Conservation (phyloP, 495 filamentous ascomycete genomes). For the Aspergillus egyptiacus region DNA sequence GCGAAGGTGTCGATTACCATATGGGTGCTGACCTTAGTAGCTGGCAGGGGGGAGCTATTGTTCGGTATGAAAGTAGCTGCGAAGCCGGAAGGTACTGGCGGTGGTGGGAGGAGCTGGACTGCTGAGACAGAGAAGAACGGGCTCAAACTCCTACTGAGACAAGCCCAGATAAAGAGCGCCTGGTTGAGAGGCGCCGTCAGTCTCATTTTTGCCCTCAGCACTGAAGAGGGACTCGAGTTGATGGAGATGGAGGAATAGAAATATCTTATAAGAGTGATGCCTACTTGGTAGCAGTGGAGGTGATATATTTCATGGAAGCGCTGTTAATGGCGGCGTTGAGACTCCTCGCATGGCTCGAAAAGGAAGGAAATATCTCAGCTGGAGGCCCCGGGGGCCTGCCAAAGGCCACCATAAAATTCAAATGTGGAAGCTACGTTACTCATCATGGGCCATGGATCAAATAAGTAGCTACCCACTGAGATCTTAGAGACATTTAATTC, state of each 20-base stretch:
- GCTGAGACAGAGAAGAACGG: background rate
- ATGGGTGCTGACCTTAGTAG: conserved; percentile 1
- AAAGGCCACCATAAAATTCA: no score
- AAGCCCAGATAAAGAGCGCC: background rate
- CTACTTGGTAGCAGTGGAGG: no score
- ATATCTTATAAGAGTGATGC: background rate
- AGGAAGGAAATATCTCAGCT: background rate
- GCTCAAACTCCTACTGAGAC: background rate
- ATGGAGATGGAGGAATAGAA: conserved; percentile 1
- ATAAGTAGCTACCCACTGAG: no score
- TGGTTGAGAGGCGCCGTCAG: background rate
- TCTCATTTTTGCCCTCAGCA: background rate
- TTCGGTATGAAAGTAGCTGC: conserved; percentile 7
- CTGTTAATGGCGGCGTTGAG: no score
- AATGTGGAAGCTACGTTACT: background rate
- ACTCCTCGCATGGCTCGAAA: background rate
- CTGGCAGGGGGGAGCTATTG: conserved; percentile 8
- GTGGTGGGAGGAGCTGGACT: conserved; percentile 11
- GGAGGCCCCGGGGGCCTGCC: no score
- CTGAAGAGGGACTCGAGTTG: background rate
- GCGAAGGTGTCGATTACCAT: conserved; percentile 66
- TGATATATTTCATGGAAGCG: no score
- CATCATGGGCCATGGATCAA: background rate
- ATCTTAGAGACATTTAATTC: no score
- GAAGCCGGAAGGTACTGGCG: conserved; percentile 1